Evolutionary conservation across 805 yeast species (phyloP).

Genomic region (Nakazawaea holstii): DNA sequence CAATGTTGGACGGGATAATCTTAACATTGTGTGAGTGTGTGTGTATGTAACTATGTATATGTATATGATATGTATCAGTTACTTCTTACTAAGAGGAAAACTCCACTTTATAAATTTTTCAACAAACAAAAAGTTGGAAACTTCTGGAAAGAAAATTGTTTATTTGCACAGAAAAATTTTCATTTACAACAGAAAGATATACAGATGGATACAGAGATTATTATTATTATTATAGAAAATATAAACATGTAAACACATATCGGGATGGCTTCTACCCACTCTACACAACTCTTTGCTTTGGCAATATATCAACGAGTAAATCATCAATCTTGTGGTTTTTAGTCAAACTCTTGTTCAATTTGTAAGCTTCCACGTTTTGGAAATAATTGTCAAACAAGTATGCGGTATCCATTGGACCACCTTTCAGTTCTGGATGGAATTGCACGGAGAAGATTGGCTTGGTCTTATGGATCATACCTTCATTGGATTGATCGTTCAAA

Average conservation of each 20-base stretch:
- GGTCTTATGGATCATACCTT: conserved; percentile 88
- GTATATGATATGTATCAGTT: too few relatives aligned
- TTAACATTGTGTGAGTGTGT: conserved; percentile 31
- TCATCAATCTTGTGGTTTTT: conserved; percentile 34
- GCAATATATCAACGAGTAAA: conserved; percentile 56
- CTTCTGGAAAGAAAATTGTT: conserved; percentile 2
- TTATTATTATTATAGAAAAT: not conserved
- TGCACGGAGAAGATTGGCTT: conserved; percentile 95
- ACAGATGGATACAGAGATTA: too few relatives aligned
- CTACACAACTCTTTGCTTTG: conserved; percentile 57
- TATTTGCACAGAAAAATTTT: too few relatives aligned
- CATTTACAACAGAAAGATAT: too few relatives aligned
- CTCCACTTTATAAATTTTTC: not conserved
- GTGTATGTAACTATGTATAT: too few relatives aligned
- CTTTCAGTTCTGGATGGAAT: conserved; percentile 99
- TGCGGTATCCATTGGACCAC: conserved; percentile 94
- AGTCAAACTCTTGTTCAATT: conserved; percentile 35
- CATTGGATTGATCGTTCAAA: conserved; percentile 93
- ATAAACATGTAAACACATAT: not conserved
- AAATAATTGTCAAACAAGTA: conserved; percentile 90
- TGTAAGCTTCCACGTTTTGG: conserved; percentile 57
- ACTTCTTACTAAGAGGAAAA: too few relatives aligned
- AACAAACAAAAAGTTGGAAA: not conserved
- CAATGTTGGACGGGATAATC: conserved; percentile 40
- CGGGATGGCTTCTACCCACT: not conserved